Percentiles rank a stretch among this genome's conserved stretches.
These are phyloP conservation scores for Mortierella sp. DNA, from an alignment of 371 early-diverging fungal species.

Conservation along the genomic window DNA sequence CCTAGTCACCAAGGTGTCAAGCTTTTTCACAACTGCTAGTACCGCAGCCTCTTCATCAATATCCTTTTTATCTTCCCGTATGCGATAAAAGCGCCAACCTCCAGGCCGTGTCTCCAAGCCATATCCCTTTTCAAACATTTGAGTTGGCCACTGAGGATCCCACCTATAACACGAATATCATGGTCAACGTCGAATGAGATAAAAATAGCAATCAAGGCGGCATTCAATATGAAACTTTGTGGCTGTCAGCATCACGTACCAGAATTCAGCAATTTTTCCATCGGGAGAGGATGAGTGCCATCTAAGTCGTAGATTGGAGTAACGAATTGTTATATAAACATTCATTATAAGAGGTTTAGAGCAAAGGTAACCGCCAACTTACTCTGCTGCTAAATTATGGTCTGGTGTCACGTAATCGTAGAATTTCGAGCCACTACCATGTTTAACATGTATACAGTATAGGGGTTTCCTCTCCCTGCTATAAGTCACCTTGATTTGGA, in stretches of 20 bases:
- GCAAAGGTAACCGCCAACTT: constrained; percentile 18
- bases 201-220: background rate
- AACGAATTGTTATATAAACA: background rate
- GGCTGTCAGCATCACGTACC: constrained; percentile 45
- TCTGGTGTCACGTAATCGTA: constrained; percentile 79
- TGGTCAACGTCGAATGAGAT: background rate
- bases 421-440: constrained; percentile 67
- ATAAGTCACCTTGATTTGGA: constrained; percentile 70
- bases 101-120: constrained; percentile 69
- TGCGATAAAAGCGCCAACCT: constrained; percentile 78
- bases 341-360: background rate
- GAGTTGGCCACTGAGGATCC: constrained; percentile 69
- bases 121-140: constrained; percentile 72
- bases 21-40: constrained; percentile 64
- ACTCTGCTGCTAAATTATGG: constrained; percentile 64
- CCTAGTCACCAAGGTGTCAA: constrained; percentile 68
- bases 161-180: constrained; percentile 53
- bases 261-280: constrained; percentile 72
- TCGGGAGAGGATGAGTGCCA: constrained; percentile 77
- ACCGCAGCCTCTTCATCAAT: constrained; percentile 75
- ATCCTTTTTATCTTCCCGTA: constrained; percentile 77
- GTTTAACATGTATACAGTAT: constrained; percentile 70
- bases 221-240: background rate
- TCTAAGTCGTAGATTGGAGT: constrained; percentile 44
- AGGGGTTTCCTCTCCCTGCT: constrained; percentile 77